phyloP scores from a whole-genome alignment of 2,329 filamentous ascomycete species.

The Apiospora aurea region DNA sequence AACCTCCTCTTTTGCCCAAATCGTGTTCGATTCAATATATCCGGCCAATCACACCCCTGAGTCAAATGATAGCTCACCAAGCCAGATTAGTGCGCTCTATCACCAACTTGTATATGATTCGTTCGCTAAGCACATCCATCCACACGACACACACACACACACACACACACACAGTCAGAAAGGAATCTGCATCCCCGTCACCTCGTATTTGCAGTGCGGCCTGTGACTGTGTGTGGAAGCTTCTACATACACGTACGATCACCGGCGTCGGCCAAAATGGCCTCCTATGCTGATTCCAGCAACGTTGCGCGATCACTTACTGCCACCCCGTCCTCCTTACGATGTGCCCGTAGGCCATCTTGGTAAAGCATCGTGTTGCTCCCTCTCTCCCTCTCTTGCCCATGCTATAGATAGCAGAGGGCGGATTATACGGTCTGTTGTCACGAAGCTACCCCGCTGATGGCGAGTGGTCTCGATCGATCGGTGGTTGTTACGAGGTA shows the following conservation, averaged over 20 bases:
- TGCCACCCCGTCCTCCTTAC: not conserved
- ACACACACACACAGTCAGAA: not conserved
- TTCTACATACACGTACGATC: not conserved
- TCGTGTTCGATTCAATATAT: slow-evolving; percentile 5
- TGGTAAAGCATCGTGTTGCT: not conserved
- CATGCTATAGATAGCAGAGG: not conserved
- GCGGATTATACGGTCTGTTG: not conserved
- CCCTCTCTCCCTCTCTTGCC: not conserved
- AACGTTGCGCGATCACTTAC: not conserved
- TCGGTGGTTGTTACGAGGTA: slow-evolving; percentile 21
- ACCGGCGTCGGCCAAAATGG: slow-evolving; percentile 1
- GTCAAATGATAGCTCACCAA: not conserved
- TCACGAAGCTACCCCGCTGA: not conserved
- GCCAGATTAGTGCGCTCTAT: slow-evolving; percentile 8
- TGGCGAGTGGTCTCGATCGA: slow-evolving; percentile 14
- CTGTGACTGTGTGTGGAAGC: slow-evolving; percentile 12
- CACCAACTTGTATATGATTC: slow-evolving; percentile 3
- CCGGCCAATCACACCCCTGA: slow-evolving; percentile 6
- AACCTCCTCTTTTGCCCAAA: slow-evolving; percentile 16
- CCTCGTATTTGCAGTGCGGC: slow-evolving; percentile 18
- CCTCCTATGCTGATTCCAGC: slow-evolving; percentile 19
- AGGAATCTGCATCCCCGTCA: slow-evolving; percentile 11
- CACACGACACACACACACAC: not conserved
- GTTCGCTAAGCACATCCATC: slow-evolving; percentile 7
- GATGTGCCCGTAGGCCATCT: not conserved